Conservation (phyloP, 1,284 basidiomycete genomes). For the Peniophora sp. region DNA sequence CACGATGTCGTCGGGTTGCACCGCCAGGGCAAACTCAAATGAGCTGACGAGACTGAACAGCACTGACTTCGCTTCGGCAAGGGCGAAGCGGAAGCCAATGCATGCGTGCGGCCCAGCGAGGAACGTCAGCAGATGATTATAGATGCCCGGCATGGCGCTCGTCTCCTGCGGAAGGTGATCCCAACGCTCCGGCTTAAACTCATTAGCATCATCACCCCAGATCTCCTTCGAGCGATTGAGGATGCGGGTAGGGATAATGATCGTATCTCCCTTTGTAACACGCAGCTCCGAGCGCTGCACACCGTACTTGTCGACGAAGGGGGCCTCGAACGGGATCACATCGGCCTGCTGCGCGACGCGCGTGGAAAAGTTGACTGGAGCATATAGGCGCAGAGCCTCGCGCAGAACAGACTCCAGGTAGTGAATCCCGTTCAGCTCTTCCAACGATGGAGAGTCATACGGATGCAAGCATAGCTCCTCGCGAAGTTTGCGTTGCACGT, state of each 20-base stretch:
- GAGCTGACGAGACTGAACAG: slow-evolving; percentile 47
- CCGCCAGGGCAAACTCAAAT: slow-evolving; percentile 46
- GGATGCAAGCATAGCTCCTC: slow-evolving; percentile 46
- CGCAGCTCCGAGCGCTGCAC: not conserved
- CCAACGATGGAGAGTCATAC: slow-evolving; percentile 34
- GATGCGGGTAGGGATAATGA: slow-evolving; percentile 13
- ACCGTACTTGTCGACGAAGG: slow-evolving; percentile 15
- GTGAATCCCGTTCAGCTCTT: slow-evolving; percentile 45
- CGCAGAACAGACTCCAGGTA: slow-evolving; percentile 62
- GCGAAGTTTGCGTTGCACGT: slow-evolving; percentile 60
- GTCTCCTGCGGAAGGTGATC: slow-evolving; percentile 7
- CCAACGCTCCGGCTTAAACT: slow-evolving; percentile 19
- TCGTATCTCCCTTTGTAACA: not conserved
- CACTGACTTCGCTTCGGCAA: slow-evolving; percentile 51
- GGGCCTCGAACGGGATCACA: slow-evolving; percentile 40
- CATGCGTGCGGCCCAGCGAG: slow-evolving; percentile 51
- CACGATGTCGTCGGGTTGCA: slow-evolving; percentile 28
- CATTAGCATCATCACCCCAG: slow-evolving; percentile 22
- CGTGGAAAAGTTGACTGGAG: slow-evolving; percentile 49
- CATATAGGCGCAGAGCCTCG: slow-evolving; percentile 58
- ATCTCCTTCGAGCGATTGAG: slow-evolving; percentile 15
- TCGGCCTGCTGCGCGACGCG: slow-evolving; percentile 48
- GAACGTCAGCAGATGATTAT: slow-evolving; percentile 39
- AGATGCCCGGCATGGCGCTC: slow-evolving; percentile 1
- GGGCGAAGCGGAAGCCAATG: slow-evolving; percentile 63